Evolutionary conservation across 208 protist genomes (phyloP).

Genomic region (Trypanosoma theileri): DNA sequence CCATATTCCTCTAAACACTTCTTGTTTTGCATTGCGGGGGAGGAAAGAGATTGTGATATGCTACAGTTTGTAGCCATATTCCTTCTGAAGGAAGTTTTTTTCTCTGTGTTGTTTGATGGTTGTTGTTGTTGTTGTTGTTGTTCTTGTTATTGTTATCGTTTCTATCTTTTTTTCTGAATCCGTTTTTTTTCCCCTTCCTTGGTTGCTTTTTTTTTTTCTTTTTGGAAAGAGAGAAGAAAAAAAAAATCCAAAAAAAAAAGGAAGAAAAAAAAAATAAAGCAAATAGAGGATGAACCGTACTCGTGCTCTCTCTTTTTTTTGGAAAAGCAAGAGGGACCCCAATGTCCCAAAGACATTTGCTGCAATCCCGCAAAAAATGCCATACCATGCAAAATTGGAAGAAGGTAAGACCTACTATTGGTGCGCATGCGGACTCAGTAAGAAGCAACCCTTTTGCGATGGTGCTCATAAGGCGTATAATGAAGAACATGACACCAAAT

Average conservation of each 20-base stretch:
- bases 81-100: not conserved
- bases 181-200: not conserved
- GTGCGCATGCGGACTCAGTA: constrained; percentile 76
- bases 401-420: constrained; percentile 79
- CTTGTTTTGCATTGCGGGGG: too few species aligned
- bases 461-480: constrained; percentile 65
- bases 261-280: not conserved
- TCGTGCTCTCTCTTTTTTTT: constrained; percentile 42
- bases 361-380: constrained; percentile 45
- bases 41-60: too few species aligned
- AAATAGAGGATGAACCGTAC: constrained; percentile 24
- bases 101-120: not conserved
- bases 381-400: constrained; percentile 50
- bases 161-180: not conserved
- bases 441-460: constrained; percentile 85
- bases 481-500: constrained; percentile 56
- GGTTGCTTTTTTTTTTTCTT: not conserved
- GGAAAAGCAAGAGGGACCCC: constrained; percentile 76
- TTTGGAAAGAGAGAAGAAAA: not conserved
- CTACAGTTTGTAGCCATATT: too few species aligned
- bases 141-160: not conserved
- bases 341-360: constrained; percentile 52
- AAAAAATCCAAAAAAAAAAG: not conserved
- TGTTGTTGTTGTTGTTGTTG: not conserved
- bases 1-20: too few species aligned